Evolutionary conservation across 1,284 basidiomycete genomes (phyloP).

Genomic region (Pterulicium gracile): DNA sequence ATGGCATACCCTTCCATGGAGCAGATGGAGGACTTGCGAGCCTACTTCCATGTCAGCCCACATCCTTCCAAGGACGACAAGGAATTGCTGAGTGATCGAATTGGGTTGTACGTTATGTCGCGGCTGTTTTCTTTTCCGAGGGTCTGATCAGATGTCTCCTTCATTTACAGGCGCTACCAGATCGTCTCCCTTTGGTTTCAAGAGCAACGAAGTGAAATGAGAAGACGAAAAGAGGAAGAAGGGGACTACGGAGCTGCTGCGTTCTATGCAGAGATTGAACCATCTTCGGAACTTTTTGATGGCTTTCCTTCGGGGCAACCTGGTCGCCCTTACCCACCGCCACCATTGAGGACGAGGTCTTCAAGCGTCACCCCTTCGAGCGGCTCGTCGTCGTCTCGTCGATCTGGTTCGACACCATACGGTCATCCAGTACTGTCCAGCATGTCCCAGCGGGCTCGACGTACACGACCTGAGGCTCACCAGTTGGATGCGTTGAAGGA

Average conservation of each 20-base stretch:
- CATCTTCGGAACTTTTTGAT: not conserved
- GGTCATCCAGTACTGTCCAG: not conserved
- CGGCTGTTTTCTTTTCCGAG: slow-evolving; percentile 16
- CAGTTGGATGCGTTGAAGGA: slow-evolving; percentile 66
- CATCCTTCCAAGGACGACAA: slow-evolving; percentile 59
- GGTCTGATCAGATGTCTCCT: slow-evolving; percentile 13
- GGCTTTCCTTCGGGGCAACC: not conserved
- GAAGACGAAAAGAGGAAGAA: slow-evolving; percentile 50
- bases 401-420: slow-evolving; percentile 26
- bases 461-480: slow-evolving; percentile 66
- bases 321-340: slow-evolving; percentile 6
- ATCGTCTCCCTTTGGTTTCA: slow-evolving; percentile 78
- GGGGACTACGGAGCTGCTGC: slow-evolving; percentile 18
- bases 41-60: slow-evolving; percentile 46
- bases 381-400: slow-evolving; percentile 27
- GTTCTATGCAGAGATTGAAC: slow-evolving; percentile 14
- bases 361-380: slow-evolving; percentile 21
- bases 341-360: slow-evolving; percentile 19
- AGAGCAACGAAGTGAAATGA: slow-evolving; percentile 66
- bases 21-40: slow-evolving; percentile 57
- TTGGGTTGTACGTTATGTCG: slow-evolving; percentile 53
- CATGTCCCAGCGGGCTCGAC: slow-evolving; percentile 21
- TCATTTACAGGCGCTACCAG: slow-evolving; percentile 50
- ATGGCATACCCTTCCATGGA: slow-evolving; percentile 50
- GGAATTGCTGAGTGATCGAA: slow-evolving; percentile 47